A percentile compares a stretch with the other conserved stretches of the same genome.
These are phyloP conservation scores for Cercospora canescens DNA, from an alignment of 2,329 filamentous ascomycete genomes.

Conservation along the genomic window DNA sequence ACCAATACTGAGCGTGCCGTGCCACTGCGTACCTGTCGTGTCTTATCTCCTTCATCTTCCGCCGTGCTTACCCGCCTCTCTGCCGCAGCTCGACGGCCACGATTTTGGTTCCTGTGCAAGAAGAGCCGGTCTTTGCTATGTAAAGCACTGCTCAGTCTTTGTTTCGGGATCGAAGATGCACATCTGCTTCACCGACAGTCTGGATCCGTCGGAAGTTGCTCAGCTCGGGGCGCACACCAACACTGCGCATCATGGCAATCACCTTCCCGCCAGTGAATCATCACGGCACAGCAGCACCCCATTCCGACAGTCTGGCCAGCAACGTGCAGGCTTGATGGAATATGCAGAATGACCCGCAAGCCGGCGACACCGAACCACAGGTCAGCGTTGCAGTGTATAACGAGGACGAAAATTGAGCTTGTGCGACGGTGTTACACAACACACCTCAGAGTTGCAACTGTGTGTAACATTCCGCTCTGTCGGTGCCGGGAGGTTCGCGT, in stretches of 20 bases:
- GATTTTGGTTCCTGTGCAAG: not conserved
- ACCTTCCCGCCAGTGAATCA: not conserved
- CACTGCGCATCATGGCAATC: conserved; percentile 1
- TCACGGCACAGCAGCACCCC: conserved; percentile 9
- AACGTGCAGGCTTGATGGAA: conserved; percentile 18
- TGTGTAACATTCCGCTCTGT: conserved; percentile 30
- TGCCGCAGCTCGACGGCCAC: conserved; percentile 1
- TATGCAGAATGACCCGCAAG: conserved; percentile 16
- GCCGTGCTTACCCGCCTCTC: conserved; percentile 12
- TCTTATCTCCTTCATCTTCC: conserved; percentile 8
- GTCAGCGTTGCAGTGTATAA: conserved; percentile 16
- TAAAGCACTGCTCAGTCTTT: conserved; percentile 13
- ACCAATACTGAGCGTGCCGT: conserved; percentile 8
- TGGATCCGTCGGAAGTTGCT: conserved; percentile 13
- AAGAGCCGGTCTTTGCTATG: conserved; percentile 5
- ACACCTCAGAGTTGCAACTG: conserved; percentile 30
- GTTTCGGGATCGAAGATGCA: conserved; percentile 13
- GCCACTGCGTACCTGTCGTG: conserved; percentile 14
- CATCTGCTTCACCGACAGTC: conserved; percentile 5
- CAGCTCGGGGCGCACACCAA: conserved; percentile 2
- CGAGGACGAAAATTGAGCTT: conserved; percentile 23
- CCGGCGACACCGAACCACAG: conserved; percentile 17
- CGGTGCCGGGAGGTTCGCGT: conserved; percentile 23
- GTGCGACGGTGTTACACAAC: conserved; percentile 27
- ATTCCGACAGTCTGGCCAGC: conserved; percentile 20